These are phyloP conservation scores for Fusarium buharicum DNA, from an alignment of 2,329 filamentous ascomycete species.

Conservation along the genomic window DNA sequence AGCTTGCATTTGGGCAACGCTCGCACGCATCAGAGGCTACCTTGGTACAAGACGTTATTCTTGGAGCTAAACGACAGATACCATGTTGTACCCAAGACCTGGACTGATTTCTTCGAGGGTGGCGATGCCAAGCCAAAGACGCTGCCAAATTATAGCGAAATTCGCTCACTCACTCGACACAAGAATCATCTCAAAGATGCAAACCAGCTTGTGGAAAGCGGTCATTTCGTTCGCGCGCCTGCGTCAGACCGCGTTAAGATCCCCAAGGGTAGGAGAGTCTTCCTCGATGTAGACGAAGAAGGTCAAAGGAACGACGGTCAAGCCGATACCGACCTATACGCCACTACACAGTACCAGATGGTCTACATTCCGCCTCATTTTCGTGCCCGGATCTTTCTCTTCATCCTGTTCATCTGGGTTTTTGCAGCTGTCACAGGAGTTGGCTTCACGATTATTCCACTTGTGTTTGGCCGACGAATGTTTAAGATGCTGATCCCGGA, in stretches of 20 bases:
- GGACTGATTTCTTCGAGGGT: conserved; percentile 65
- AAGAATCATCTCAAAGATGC: conserved; percentile 60
- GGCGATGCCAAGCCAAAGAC: conserved; percentile 57
- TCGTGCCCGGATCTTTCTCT: conserved; percentile 79
- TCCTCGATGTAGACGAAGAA: conserved; percentile 76
- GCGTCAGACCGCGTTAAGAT: conserved; percentile 96
- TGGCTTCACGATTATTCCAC: conserved; percentile 83
- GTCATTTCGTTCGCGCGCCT: conserved; percentile 89
- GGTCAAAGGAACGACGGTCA: conserved; percentile 71
- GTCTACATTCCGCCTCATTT: conserved; percentile 90
- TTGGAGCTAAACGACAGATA: conserved; percentile 58
- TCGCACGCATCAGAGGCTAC: conserved; percentile 47
- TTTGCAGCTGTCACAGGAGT: conserved; percentile 92
- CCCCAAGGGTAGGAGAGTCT: conserved; percentile 83
- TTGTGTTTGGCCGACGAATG: conserved; percentile 83
- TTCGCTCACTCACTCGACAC: conserved; percentile 50
- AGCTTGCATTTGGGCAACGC: conserved; percentile 60
- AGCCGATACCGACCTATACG: conserved; percentile 60
- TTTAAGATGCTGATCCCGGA: conserved; percentile 78
- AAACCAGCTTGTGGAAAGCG: conserved; percentile 72
- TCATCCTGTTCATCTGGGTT: conserved; percentile 90
- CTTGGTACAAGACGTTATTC: conserved; percentile 57
- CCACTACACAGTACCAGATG: conserved; percentile 71
- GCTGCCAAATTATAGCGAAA: conserved; percentile 51
- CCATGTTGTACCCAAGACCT: conserved; percentile 64